Evolutionary conservation across 768 basidiomycete genomes (phyloP), one percentile per base, ranked within the genome.

Genomic region (Suillus luteus): DNA sequence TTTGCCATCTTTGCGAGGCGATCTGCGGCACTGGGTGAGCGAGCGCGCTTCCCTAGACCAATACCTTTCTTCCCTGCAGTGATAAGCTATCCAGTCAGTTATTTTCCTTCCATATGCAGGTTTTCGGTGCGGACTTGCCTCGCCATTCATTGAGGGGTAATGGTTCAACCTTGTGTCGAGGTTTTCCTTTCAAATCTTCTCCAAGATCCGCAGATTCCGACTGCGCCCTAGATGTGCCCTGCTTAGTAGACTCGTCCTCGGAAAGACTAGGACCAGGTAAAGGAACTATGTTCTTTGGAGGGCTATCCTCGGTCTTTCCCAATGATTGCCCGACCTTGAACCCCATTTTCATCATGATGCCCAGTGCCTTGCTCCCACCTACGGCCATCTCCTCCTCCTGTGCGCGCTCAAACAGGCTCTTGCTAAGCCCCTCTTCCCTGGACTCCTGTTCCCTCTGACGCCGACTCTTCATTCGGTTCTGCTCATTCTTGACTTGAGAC

Each of bases 331-430:
- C 93, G 2, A 91, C 87, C 77, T 89, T 90, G 79, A 92, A 95
- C 1, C 93, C 93, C 93, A 95, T 95, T 78, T 91, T 94, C 84
- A 91, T 86, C 93, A 95, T 95, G 80, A 95, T 94, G 17, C 85
- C 83, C 61, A 95, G 78, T 9, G 93, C 93, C 73, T 93, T 95
- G 79, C 85, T 93, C 49, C 83, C 81, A 17, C 68, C 70, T 1
- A 59, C 65, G 52, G 73, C 68, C 22, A 77, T 79, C 64, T 82
- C 82, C 65, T 85, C 82, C 70, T 92, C 89, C 72, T 84, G 81
- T 27, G 89, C 90, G 49, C 85, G 82, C 70, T 92, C 89, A 69
- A 95, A 93, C 24, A 95, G 84, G 76, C 89, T 93, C 76, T 83
- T 92, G 73, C 80, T 83, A 66, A 94, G 83, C 24, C 90, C 93